Percentiles rank a stretch among this genome's conserved stretches.
Evolutionary conservation across 2,329 filamentous ascomycete species (phyloP).

Genomic region (Mariannaea sp.): DNA sequence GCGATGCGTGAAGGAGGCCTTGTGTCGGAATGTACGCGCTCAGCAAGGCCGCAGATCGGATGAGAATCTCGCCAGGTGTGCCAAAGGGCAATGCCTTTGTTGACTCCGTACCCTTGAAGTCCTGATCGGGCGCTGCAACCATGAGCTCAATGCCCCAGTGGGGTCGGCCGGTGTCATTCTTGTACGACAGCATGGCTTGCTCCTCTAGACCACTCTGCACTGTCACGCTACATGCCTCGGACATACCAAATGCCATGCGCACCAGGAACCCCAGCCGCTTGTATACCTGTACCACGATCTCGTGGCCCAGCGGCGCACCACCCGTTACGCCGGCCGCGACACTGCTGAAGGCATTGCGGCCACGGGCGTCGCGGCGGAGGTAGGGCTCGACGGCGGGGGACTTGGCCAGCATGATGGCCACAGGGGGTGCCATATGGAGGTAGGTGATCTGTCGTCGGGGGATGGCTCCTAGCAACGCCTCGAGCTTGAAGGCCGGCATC

Average conservation of each 20-base stretch:
- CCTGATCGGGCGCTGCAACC: constrained; percentile 50
- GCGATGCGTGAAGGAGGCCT: constrained; percentile 36
- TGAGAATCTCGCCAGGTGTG: constrained; percentile 66
- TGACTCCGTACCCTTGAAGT: constrained; percentile 38
- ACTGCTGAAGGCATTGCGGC: constrained; percentile 60
- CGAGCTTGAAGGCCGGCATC: constrained; percentile 72
- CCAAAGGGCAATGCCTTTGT: constrained; percentile 48
- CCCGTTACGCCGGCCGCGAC: constrained; percentile 61
- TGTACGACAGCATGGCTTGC: constrained; percentile 48
- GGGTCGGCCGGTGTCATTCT: constrained; percentile 66
- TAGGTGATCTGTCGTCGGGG: constrained; percentile 67
- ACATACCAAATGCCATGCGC: constrained; percentile 75
- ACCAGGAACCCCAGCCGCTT: constrained; percentile 58
- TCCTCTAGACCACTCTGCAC: constrained; percentile 61
- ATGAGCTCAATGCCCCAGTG: constrained; percentile 72
- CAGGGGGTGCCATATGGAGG: constrained; percentile 69
- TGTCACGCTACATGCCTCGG: constrained; percentile 69
- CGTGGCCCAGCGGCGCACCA: constrained; percentile 65
- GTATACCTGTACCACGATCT: constrained; percentile 63
- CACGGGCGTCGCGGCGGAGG: constrained; percentile 49
- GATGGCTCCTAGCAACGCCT: constrained; percentile 65
- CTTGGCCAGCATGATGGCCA: constrained; percentile 72
- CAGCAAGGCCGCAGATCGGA: constrained; percentile 67
- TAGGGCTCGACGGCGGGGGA: constrained; percentile 68
- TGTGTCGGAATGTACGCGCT: constrained; percentile 70